Conservation (phyloP, 495 filamentous ascomycete genomes). For the Pseudomonodictys pantanalensis region DNA sequence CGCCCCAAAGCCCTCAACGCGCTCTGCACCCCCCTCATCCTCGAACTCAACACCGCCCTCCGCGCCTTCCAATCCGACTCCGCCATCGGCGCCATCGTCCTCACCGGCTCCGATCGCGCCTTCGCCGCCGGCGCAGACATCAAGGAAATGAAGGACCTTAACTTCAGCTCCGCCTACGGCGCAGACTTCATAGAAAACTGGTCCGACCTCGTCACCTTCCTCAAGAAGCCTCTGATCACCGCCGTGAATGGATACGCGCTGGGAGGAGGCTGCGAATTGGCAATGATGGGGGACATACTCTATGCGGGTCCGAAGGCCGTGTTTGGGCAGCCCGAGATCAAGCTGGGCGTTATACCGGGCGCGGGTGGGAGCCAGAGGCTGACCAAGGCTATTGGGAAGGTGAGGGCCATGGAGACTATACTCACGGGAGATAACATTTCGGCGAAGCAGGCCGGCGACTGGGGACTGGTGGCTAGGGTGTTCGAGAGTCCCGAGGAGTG, state of each 20-base stretch:
- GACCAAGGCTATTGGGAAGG: constrained; percentile 82
- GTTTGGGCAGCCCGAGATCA: constrained; percentile 97
- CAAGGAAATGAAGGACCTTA: constrained; percentile 93
- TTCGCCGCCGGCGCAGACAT: constrained; percentile 98
- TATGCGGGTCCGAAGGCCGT: constrained; percentile 81
- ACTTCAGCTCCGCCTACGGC: constrained; percentile 79
- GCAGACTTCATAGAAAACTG: constrained; percentile 89
- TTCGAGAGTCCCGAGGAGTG: constrained; percentile 81
- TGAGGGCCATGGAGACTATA: constrained; percentile 88
- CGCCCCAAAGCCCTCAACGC: constrained; percentile 94
- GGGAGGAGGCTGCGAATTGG: constrained; percentile 93
- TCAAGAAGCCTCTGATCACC: constrained; percentile 90
- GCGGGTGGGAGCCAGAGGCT: constrained; percentile 90
- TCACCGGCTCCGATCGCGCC: constrained; percentile 82
- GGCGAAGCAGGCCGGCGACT: constrained; percentile 77
- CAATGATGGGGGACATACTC: constrained; percentile 94
- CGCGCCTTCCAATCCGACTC: constrained; percentile 66
- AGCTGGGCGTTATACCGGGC: constrained; percentile 85
- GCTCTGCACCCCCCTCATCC: constrained; percentile 80
- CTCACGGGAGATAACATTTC: constrained; percentile 80
- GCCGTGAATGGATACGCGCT: constrained; percentile 93
- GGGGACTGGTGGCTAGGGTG: constrained; percentile 82
- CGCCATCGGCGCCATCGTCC: constrained; percentile 69
- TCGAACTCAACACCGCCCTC: constrained; percentile 83
- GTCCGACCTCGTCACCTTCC: constrained; percentile 72